Base-by-base conservation (phyloP, 768 basidiomycete species). In the Crepidotus variabilis region DNA sequence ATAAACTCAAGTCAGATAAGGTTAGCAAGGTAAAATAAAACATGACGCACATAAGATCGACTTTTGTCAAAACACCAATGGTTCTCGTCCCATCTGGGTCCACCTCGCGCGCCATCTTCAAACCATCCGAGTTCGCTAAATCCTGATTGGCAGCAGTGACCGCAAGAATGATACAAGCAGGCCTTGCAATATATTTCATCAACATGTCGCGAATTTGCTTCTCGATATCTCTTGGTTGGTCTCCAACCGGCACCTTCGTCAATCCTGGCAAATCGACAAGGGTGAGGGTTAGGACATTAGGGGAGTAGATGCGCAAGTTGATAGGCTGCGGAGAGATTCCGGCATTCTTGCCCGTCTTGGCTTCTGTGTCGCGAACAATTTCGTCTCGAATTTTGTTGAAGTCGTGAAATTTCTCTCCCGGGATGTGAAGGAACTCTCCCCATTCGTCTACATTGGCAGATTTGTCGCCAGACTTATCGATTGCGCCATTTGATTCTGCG, bases 391-490 rank as follows among this genome's bases (percentile, higher is more conserved):
- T 97, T 80, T 97, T 95, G 72, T 86, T 80, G 75, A 99, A 99
- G 76, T 99, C 96, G 71, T 88, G 92, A 74, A 98, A 95, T 75
- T 98, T 99, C 77, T 98, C 91, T 57, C 91, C 90, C 0, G 96
- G 97, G 36, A 98, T 82, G 65, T 94, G 94, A 28, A 98, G 78
- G 81, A 99, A 99, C 73, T 99, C 97, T 64, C 96, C 97, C 97
- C 97, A 99, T 72, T 98, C 97, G 63, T 97, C 86, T 54, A 86
- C 78, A 69, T 98, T 98, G 72, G 89, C 92, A 24, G 83, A 77
- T 59, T 88, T 86, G 74, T 91, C 90, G 28, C 72, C 68, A 10
- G 77, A 76, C 62, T 79, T 76, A 51, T 80, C 80, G 50, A 73
- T 70, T 14, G 11, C 47, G 22, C 78, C 81, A 59, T 79, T 78